Conservation (phyloP, 2,329 filamentous ascomycete genomes). For the Cercospora sp. region DNA sequence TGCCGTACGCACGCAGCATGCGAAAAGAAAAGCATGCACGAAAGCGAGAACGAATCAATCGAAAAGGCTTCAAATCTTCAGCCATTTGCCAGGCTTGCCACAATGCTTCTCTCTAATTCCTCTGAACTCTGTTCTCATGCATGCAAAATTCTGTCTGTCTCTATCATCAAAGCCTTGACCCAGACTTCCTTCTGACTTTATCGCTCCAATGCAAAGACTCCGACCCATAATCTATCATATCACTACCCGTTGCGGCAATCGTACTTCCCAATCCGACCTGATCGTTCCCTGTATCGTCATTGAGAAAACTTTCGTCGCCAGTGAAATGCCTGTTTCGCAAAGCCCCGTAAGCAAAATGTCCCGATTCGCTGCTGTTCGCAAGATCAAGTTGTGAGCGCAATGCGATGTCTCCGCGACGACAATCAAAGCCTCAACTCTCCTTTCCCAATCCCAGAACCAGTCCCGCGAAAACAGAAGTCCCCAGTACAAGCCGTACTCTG, state of each 20-base stretch:
- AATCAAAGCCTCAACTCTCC: not conserved
- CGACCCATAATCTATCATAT: slow-evolving; percentile 12
- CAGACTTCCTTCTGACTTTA: not conserved
- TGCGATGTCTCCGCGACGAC: not conserved
- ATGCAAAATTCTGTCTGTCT: not conserved
- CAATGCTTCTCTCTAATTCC: not conserved
- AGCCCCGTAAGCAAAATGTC: slow-evolving; percentile 18
- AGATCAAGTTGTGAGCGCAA: not conserved
- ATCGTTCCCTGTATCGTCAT: slow-evolving; percentile 37
- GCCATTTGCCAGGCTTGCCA: not conserved
- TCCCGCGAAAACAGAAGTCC: not conserved
- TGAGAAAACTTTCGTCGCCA: slow-evolving; percentile 59
- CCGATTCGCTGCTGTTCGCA: too few relatives aligned
- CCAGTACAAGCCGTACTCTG: not conserved
- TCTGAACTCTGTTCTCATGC: not conserved
- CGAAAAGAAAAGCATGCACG: not conserved
- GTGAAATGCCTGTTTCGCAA: slow-evolving; percentile 51
- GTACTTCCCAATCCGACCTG: not conserved
- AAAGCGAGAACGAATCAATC: slow-evolving; percentile 3
- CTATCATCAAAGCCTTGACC: slow-evolving; percentile 6
- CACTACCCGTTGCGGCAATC: slow-evolving; percentile 2
- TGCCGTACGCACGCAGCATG: not conserved
- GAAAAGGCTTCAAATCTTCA: not conserved
- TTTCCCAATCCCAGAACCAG: not conserved
- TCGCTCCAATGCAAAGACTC: slow-evolving; percentile 14